A percentile compares a stretch with the other conserved stretches of the same genome.
phyloP scores from a whole-genome alignment of 1,284 basidiomycete species.

The Cutaneotrichosporon cutaneum region DNA sequence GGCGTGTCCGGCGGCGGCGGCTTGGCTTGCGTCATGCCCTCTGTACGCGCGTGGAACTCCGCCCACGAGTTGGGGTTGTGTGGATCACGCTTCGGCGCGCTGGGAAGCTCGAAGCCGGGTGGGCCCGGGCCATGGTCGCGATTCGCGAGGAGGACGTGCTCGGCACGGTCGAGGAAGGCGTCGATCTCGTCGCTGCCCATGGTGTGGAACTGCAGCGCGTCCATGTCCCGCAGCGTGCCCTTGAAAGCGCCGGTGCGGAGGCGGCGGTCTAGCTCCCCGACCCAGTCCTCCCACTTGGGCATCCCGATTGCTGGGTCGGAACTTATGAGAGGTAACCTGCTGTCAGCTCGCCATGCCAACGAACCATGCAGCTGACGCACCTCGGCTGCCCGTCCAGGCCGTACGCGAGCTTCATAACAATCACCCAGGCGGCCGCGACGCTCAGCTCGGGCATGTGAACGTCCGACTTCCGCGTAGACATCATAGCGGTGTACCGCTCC shows the following conservation, averaged over 20 bases:
- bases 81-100: neutral
- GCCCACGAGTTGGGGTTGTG: constrained; percentile 26
- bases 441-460: constrained; percentile 70
- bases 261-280: constrained; percentile 56
- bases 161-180: constrained; percentile 32
- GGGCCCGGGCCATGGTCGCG: constrained; percentile 20
- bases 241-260: constrained; percentile 41
- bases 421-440: constrained; percentile 63
- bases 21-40: constrained; percentile 10
- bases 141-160: constrained; percentile 37
- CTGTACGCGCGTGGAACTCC: constrained; percentile 22
- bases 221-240: constrained; percentile 16
- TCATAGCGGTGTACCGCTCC: neutral
- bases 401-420: constrained; percentile 78
- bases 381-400: constrained; percentile 70
- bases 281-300: constrained; percentile 59
- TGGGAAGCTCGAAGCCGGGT: neutral
- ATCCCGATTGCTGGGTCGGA: constrained; percentile 62
- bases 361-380: constrained; percentile 55
- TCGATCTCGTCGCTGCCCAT: constrained; percentile 40
- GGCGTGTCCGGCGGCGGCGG: constrained; percentile 4
- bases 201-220: constrained; percentile 29
- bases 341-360: constrained; percentile 1
- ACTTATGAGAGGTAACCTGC: constrained; percentile 20
- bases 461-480: constrained; percentile 30